phyloP scores from a whole-genome alignment of 2,329 filamentous ascomycete species.

The Fusarium buharicum region DNA sequence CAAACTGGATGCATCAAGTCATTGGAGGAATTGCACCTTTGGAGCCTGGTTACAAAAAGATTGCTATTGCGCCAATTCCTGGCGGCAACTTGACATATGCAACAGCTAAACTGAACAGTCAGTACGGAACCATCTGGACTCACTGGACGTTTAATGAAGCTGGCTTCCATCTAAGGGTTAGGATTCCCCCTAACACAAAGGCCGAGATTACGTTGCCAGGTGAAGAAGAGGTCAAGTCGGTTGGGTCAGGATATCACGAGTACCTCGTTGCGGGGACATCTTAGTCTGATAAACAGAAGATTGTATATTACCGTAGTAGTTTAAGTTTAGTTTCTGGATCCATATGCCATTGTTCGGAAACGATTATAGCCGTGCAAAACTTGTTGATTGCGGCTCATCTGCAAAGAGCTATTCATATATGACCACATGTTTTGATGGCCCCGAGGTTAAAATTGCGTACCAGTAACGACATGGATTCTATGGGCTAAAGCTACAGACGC shows the following conservation, averaged over 20 bases:
- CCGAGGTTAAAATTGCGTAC: no score
- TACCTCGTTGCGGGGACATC: slow-evolving; percentile 1
- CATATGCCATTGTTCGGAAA: no score
- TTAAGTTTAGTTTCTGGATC: no score
- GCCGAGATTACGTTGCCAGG: slow-evolving; percentile 25
- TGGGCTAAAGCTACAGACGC: no score
- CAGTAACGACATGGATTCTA: no score
- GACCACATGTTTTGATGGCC: no score
- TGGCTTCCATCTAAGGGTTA: slow-evolving; percentile 35
- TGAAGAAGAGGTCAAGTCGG: not conserved
- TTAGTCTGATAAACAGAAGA: not conserved
- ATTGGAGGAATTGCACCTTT: slow-evolving; percentile 55
- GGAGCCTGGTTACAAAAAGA: slow-evolving; percentile 54
- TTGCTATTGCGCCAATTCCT: slow-evolving; percentile 50
- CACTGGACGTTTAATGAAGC: slow-evolving; percentile 22
- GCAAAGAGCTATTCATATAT: no score
- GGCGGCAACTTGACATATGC: slow-evolving; percentile 38
- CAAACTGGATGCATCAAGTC: slow-evolving; percentile 58
- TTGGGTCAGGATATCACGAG: slow-evolving; percentile 25
- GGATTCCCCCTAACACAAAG: slow-evolving; percentile 36
- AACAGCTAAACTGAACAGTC: not conserved
- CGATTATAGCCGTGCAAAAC: no score
- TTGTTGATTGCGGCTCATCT: no score
- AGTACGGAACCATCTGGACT: slow-evolving; percentile 1
- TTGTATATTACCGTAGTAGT: no score